These are phyloP conservation scores for Berberis thunbergii DNA, from an alignment of 164 flowering plant genomes.

Conservation along the genomic window DNA sequence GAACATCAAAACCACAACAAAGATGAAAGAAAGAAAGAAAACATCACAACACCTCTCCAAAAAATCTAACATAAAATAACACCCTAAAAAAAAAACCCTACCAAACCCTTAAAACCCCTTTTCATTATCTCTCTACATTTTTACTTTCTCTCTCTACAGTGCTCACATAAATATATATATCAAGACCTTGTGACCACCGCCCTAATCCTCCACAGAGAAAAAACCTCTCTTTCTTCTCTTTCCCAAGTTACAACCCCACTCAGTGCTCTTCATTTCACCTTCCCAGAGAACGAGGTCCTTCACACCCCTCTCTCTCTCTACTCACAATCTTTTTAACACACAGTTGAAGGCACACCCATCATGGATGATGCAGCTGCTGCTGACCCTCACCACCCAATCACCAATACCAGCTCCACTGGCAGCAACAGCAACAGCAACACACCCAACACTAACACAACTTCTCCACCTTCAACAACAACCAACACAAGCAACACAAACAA, in stretches of 20 bases:
- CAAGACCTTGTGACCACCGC: constrained; percentile 21
- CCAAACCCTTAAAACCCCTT: background rate
- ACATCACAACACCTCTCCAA: too few species aligned
- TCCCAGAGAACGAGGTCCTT: too few species aligned
- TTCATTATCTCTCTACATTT: background rate
- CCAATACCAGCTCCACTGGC: constrained; percentile 6
- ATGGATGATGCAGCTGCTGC: constrained; percentile 9
- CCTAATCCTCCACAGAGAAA: constrained; percentile 11
- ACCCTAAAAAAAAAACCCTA: background rate
- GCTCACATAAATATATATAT: constrained; percentile 2
- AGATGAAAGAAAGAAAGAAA: too few species aligned
- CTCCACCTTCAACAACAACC: background rate
- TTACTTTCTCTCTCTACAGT: background rate
- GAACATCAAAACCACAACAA: too few species aligned
- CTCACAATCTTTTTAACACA: constrained; percentile 3
- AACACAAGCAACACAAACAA: constrained; percentile 5
- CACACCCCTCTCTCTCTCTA: background rate
- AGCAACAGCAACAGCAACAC: background rate
- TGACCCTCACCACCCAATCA: constrained; percentile 2
- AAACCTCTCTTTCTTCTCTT: background rate
- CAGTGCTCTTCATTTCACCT: too few species aligned
- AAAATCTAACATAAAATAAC: too few species aligned
- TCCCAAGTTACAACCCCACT: too few species aligned
- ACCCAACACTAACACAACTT: constrained; percentile 1
- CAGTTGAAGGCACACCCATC: constrained; percentile 2